Evolutionary conservation across 805 yeast genomes (phyloP).

Genomic region (Monosporozyma siamensis): DNA sequence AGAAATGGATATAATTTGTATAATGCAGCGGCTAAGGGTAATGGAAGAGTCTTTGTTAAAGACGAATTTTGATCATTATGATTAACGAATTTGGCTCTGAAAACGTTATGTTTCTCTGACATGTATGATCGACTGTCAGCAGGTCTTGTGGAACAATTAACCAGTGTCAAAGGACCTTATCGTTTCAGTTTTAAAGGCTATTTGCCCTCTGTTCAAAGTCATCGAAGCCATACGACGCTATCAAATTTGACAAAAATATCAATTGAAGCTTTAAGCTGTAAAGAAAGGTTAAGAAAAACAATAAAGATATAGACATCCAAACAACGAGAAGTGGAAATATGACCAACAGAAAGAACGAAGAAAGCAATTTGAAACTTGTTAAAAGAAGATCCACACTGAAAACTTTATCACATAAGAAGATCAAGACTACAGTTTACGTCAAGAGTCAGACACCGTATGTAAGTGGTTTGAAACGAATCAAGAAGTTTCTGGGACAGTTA

Average conservation of each 20-base stretch:
- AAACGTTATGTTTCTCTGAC: background rate
- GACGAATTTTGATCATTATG: conserved; percentile 18
- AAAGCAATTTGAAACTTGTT: conserved; percentile 2
- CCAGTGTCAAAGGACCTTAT: too few relatives aligned
- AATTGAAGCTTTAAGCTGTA: too few relatives aligned
- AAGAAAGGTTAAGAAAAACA: too few relatives aligned
- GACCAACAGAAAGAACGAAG: background rate
- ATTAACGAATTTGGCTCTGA: conserved; percentile 14
- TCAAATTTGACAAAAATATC: too few relatives aligned
- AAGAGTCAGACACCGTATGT: conserved; percentile 63
- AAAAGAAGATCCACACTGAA: conserved; percentile 21
- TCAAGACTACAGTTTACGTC: conserved; percentile 43
- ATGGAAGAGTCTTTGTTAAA: conserved; percentile 16
- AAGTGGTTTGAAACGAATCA: conserved; percentile 59
- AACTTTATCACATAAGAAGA: conserved; percentile 34
- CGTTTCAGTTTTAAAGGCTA: too few relatives aligned
- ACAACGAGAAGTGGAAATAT: background rate
- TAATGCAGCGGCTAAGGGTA: conserved; percentile 16
- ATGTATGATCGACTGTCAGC: background rate
- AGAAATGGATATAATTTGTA: conserved; percentile 22
- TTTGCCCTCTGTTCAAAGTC: too few relatives aligned
- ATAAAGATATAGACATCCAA: too few relatives aligned
- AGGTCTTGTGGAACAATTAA: too few relatives aligned
- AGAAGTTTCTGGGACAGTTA: conserved; percentile 41
- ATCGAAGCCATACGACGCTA: too few relatives aligned